phyloP scores from a whole-genome alignment of 495 filamentous ascomycete species.

The Aspergillus affinis region DNA sequence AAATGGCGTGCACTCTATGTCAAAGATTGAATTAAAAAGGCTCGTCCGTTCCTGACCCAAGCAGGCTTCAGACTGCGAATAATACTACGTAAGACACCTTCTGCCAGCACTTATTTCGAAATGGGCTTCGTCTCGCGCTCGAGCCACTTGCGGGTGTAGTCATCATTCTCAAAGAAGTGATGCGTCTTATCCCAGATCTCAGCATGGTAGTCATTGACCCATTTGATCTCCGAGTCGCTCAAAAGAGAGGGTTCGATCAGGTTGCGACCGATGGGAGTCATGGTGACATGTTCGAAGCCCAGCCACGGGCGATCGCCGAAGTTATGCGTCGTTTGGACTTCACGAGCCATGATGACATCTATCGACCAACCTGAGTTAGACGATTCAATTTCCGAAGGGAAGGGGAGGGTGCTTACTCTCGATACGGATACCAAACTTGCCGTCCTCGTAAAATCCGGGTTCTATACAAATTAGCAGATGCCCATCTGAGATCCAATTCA shows the following conservation, averaged over 20 bases:
- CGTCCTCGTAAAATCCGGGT: conserved; percentile 98
- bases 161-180: conserved; percentile 72
- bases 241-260: conserved; percentile 76
- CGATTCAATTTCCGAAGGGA: neutral
- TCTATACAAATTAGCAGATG: conserved; percentile 50
- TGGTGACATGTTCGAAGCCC: conserved; percentile 95
- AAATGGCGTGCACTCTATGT: neutral
- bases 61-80: neutral
- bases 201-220: conserved; percentile 83
- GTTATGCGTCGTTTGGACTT: conserved; percentile 77
- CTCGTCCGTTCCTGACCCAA: neutral
- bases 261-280: conserved; percentile 91
- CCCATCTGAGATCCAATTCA: neutral
- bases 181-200: conserved; percentile 83
- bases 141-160: conserved; percentile 73
- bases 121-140: conserved; percentile 73
- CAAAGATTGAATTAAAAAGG: neutral
- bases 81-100: neutral
- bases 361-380: neutral
- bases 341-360: conserved; percentile 82
- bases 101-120: conserved; percentile 31
- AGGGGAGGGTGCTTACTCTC: conserved; percentile 62
- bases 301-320: conserved; percentile 94
- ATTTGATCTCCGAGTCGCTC: conserved; percentile 74
- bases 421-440: conserved; percentile 95